A percentile compares a stretch with the other conserved stretches of the same genome.
These are phyloP conservation scores for Craspedostauros australis DNA, from an alignment of 108 stramenopile genomes.

Conservation along the genomic window DNA sequence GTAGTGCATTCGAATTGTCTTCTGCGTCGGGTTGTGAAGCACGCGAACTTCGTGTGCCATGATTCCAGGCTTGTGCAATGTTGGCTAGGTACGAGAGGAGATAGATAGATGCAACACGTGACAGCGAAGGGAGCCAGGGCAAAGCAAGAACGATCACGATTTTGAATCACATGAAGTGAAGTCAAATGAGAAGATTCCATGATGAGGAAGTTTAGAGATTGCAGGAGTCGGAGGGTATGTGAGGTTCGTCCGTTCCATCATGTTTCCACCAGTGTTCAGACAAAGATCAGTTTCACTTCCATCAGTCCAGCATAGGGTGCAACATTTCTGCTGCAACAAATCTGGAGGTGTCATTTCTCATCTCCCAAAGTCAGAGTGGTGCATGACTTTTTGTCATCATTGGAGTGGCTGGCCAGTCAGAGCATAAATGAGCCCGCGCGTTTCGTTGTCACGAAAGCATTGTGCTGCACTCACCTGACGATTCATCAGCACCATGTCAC, in stretches of 20 bases:
- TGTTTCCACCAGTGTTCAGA: too few species aligned
- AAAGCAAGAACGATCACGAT: too few species aligned
- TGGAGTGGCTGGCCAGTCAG: conserved; percentile 18
- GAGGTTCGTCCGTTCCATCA: too few species aligned
- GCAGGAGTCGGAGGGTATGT: too few species aligned
- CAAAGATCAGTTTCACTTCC: too few species aligned
- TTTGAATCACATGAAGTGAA: too few species aligned
- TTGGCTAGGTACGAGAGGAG: conserved; percentile 72
- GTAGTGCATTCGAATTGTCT: conserved; percentile 99
- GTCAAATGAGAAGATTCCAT: too few species aligned
- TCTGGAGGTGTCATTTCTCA: too few species aligned
- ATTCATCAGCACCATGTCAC: conserved; percentile 97
- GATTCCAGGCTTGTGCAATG: conserved; percentile 99
- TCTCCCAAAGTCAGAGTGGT: conserved; percentile 83
- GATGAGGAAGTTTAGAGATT: too few species aligned
- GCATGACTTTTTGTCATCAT: conserved; percentile 83
- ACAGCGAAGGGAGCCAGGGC: neutral
- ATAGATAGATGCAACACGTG: neutral
- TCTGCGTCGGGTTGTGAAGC: conserved; percentile 85
- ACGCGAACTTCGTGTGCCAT: conserved; percentile 99
- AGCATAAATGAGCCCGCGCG: neutral
- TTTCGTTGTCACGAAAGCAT: neutral
- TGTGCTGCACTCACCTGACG: conserved; percentile 71
- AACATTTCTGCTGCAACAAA: conserved; percentile 67
- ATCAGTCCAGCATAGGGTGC: conserved; percentile 43